Evolutionary conservation across 2,329 filamentous ascomycete genomes (phyloP), one percentile per base, ranked within the genome.

Genomic region (Claviceps quebecensis): DNA sequence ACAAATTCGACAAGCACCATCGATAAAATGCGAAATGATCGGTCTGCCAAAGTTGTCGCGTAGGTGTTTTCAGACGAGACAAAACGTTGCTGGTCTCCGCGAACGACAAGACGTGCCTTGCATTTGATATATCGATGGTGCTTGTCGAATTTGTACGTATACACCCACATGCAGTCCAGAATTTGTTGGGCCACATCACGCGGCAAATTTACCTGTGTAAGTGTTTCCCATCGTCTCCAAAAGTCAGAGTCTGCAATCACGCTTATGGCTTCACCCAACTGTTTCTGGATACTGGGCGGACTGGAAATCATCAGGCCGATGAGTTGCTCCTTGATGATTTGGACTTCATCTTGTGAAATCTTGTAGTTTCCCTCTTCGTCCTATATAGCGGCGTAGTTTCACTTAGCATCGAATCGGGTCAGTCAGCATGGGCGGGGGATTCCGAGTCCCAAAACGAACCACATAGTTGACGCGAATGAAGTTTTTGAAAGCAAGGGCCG

Each of bases 201-300:
- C 9, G 13, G 17, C 37, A 22, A 47, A 11, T 34, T 34, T 68
- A 86, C 84, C 72, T 86, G 80, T 29, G 95, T 90, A 54, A 98
- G 76, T n/a, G 90, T 95, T 63, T 97, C 86, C 93, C 93, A 98
- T 62, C 86, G 78, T 67, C 86, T 77, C 84, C 86, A 98, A 69
- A 98, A 98, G 67, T 98, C 93, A 58, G 90, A 97, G 69, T 97
- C 91, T 54, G 93, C 93, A 61, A 98, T 97, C 60, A 94, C 81
- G 69, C 91, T 96, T 67, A 97, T 94, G 56, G 93, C 90, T 65
- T 97, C 93, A 59, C 93, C 93, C 39, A 98, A 78, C 70, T 98
- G 93, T 54, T 87, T 82, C 70, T 97, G 94, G 57, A 98, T 86
- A 54, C 81, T 84, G 17, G 86, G 68, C 4, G 91, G 93, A 23